phyloP scores from a whole-genome alignment of 140 eudicot genomes.

The Erigeron philadelphicus region DNA sequence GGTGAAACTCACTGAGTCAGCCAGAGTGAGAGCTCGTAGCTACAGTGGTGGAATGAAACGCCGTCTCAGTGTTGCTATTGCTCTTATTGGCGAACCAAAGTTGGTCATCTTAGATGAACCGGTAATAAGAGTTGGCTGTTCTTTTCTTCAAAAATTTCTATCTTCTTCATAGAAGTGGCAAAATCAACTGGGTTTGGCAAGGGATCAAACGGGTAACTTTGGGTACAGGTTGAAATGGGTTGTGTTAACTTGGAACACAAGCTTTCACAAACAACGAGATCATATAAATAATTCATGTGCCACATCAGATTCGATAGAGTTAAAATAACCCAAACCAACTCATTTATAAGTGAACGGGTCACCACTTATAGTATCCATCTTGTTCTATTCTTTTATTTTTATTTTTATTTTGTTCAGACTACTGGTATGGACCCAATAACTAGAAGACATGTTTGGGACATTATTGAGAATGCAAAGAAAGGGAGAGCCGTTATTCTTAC shows the following conservation, averaged over 20 bases:
- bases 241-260: not conserved
- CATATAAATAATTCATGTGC: not conserved
- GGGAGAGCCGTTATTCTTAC: conserved; percentile 87
- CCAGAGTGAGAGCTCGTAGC: conserved; percentile 81
- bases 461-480: conserved; percentile 80
- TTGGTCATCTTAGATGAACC: conserved; percentile 93
- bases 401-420: conserved; percentile 39
- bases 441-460: conserved; percentile 96
- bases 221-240: not conserved
- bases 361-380: not conserved
- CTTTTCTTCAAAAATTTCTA: conserved; percentile 2
- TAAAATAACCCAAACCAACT: not conserved
- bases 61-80: conserved; percentile 95
- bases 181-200: not conserved
- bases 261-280: not conserved
- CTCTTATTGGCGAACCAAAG: conserved; percentile 91
- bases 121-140: conserved; percentile 32
- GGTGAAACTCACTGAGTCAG: conserved; percentile 69
- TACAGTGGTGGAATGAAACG: conserved; percentile 99
- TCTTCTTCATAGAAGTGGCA: not conserved
- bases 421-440: conserved; percentile 98
- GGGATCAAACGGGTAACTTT: not conserved
- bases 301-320: conserved; percentile 1
- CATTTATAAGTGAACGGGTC: not conserved
- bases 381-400: conserved; percentile 4